Base-by-base conservation (phyloP, 495 filamentous ascomycete species). In the Neurospora tetraspora region DNA sequence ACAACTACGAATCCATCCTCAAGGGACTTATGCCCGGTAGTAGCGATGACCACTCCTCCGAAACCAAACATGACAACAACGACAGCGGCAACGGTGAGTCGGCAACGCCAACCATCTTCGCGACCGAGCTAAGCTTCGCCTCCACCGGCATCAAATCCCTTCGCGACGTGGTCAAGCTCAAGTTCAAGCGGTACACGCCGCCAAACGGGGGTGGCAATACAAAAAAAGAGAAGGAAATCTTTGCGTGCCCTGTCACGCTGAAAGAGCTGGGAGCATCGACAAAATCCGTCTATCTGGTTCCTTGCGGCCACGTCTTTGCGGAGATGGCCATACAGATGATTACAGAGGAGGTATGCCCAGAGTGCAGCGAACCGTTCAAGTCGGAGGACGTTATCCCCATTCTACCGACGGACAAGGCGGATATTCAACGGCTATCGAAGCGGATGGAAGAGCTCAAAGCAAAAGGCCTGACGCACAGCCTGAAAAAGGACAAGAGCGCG, bases 281-380 rank as follows among this genome's bases (percentile, higher is more conserved):
- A 18, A 94, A 90, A 82, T 85, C 93, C 11, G 93, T 97, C 20
- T 99, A 98, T 80, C 77, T 99, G 7, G 93, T 98, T 18, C 96
- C 96, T 0, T 99, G 96, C 77, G 96, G 96, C 2, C 96, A 98
- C 86, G 96, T 93, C 2, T 98, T 98, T 80, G 89, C 92, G 3
- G 93, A 95, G 74, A 89, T 88, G 69, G 92, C 92, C 10, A 88
- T 98, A 70, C 91, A 91, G 73, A 93, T 97, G 80, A 86, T 98
- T 5, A 65, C 53, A 61, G 53, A 65, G 68, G 82, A 82, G 20
- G 74, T 75, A 2, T 88, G 85, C 74, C 82, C 83, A 2, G 83
- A 93, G 85, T 99, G 96, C 78, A 92, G 91, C 76, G 89, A 91
- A 75, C 71, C 87, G 7, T 98, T 94, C 80, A 65, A 88, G 27